Evolutionary conservation across 2,329 filamentous ascomycete genomes (phyloP), one percentile per base, ranked within the genome.

Genomic region (Sporothrix phasma): DNA sequence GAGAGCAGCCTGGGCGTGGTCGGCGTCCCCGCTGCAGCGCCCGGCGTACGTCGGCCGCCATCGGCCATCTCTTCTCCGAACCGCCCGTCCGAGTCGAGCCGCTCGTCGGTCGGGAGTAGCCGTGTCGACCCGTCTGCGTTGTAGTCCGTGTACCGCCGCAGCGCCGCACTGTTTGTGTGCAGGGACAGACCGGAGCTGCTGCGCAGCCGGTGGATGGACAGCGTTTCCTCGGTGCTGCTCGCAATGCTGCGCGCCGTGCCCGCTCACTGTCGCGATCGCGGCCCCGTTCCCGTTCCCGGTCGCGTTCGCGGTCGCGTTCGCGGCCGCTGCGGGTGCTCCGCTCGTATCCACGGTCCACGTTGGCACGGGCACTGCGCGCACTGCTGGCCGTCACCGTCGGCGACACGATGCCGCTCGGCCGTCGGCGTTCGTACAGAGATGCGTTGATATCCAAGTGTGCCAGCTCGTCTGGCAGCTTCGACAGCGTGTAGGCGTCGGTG

Each of bases 131-230:
- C 76, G 66, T 78, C 74, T 17, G 73, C 69, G 62, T 75, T 76
- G 71, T 80, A 80, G 66, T 79, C 74, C 8, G 75, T 78, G 68
- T 80, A 80, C 51, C 77, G 77, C n/a, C 77, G 74, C 45, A 80
- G 70, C 7, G 75, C 74, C 2, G 75, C 72, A 54, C 76, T 75
- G 65, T 78, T 80, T 0, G 76, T 77, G 67, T 80, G 77, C 37
- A 78, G 69, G 3, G 76, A 73, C n/a, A 80, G 69, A 2, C 78
- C 78, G 3, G 79, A 80, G 63, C 79, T 79, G 68, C 78, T 79
- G 59, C 77, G 75, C 45, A 80, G 70, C 45, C 8, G 71, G 68
- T 64, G 64, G 63, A 67, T 46, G 11, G 66, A 64, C 19, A 66
- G 59, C 22, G 60, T n/a, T 17, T 45, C 63, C 8, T 29, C 24